Evolutionary conservation across 23 red algal species (phyloP), one percentile per base, ranked within the genome.

Genomic region (Gracilariopsis chorda): DNA sequence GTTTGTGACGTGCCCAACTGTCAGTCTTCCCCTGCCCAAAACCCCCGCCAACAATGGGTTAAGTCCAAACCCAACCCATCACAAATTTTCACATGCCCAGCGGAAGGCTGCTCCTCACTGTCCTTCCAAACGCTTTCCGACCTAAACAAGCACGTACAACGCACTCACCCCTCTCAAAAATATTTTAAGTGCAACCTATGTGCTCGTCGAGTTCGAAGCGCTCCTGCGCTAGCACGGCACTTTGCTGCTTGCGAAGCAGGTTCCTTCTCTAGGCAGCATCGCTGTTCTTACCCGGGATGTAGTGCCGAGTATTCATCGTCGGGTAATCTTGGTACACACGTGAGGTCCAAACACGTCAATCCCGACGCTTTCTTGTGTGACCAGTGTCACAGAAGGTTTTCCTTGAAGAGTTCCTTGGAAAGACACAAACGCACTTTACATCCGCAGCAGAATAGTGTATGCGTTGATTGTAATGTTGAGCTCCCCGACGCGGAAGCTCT

Each of bases 361-460:
- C 73, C 45, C 2, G 51, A 42, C 30, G 44, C 35, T 16, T 78
- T 78, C 25, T 11, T 11, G 7, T 78, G 73, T 37, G 73, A 78
- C 37, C 1, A 30, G 1, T 78, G 73, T 53, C 17, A 78, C 24
- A 51, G 28, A 44, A 34, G 47, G 6, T 78, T 78, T 53, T 78
- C 73, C 25, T 25, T 78, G 30, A 78, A 78, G 73, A 78, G 73
- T 53, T 78, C 73, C 32, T 23, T 78, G 51, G 51, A 78, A 52
- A 39, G 73, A 10, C 73, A 78, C 33, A 70, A 17, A 37, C 63
- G 63, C 34, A 70, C 32, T 14, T 16, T 70, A 28, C 63, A 70
- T 42, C 7, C 35, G 7, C 14, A 21, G 5, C 1, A 28, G 14
- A 39, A 70, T 14, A 33, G 43, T 19, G 4, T 2, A 42, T 70